phyloP scores from a whole-genome alignment of 139 green algal genomes.

The Diplosphaera chodatii region DNA sequence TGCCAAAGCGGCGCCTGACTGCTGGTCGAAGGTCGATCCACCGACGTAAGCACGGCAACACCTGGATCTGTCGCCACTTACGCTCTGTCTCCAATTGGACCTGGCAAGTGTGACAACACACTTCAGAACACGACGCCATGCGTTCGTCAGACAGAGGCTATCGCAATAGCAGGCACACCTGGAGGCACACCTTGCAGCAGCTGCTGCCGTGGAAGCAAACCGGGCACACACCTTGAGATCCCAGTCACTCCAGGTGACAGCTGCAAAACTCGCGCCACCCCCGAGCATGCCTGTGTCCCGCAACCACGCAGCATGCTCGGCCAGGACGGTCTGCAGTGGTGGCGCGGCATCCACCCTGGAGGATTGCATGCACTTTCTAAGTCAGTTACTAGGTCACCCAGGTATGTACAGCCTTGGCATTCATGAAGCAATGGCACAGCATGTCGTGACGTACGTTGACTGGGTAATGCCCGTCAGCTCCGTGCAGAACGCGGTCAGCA shows the following conservation, averaged over 20 bases:
- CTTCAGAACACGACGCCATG: too few species aligned
- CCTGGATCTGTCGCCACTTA: conserved; percentile 48
- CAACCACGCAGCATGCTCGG: conserved; percentile 44
- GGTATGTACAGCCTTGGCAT: too few species aligned
- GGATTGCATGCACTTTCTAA: too few species aligned
- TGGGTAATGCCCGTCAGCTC: conserved; percentile 64
- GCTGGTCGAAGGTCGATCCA: conserved; percentile 57
- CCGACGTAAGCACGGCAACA: conserved; percentile 44
- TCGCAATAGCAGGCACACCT: neutral
- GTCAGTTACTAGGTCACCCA: too few species aligned
- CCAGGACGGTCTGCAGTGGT: conserved; percentile 33
- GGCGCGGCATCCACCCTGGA: conserved; percentile 47
- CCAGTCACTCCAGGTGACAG: conserved; percentile 66
- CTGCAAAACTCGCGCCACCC: conserved; percentile 15
- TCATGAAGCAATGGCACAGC: too few species aligned
- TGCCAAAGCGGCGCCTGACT: conserved; percentile 14
- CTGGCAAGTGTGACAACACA: too few species aligned
- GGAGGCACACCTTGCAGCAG: neutral
- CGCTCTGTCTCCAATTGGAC: conserved; percentile 48
- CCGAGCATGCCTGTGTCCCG: conserved; percentile 32
- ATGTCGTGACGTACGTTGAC: conserved; percentile 16
- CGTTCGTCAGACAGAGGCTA: too few species aligned
- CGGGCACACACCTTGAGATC: conserved; percentile 65
- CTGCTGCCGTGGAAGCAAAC: too few species aligned
- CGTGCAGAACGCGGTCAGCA: conserved; percentile 56